Percentiles rank a stretch among this genome's conserved stretches.
These are phyloP conservation scores for Aspergillus cejpii DNA, from an alignment of 2,329 filamentous ascomycete species.

Conservation along the genomic window DNA sequence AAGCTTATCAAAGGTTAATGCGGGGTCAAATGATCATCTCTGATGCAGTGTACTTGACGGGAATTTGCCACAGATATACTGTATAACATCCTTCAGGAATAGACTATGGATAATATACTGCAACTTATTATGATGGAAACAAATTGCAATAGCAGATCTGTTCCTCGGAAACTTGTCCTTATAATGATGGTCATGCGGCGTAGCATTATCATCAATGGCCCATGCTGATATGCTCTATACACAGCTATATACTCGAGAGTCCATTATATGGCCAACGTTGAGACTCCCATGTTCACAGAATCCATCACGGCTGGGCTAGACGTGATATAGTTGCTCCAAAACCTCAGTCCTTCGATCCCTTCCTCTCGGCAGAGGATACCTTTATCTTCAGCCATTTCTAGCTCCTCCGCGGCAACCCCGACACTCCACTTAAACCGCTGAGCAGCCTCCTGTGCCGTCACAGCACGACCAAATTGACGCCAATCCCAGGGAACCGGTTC, in stretches of 20 bases:
- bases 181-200: too few relatives aligned
- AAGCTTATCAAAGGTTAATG: background rate
- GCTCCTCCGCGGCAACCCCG: constrained; percentile 87
- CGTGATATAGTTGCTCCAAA: constrained; percentile 71
- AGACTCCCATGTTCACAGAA: background rate
- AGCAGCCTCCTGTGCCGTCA: constrained; percentile 83
- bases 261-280: background rate
- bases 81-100: too few relatives aligned
- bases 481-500: constrained; percentile 68
- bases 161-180: too few relatives aligned
- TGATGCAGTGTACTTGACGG: too few relatives aligned
- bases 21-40: background rate
- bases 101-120: background rate
- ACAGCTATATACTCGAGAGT: too few relatives aligned
- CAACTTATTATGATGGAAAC: background rate
- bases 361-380: constrained; percentile 86
- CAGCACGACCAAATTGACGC: constrained; percentile 69
- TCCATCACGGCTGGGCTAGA: constrained; percentile 1
- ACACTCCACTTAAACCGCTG: constrained; percentile 95
- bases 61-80: background rate
- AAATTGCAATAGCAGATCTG: background rate
- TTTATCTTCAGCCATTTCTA: constrained; percentile 93
- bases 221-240: too few relatives aligned
- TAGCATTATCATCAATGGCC: too few relatives aligned
- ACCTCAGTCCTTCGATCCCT: constrained; percentile 80